Conservation (phyloP, 2,329 filamentous ascomycete species). For the Didymella keratinophila region DNA sequence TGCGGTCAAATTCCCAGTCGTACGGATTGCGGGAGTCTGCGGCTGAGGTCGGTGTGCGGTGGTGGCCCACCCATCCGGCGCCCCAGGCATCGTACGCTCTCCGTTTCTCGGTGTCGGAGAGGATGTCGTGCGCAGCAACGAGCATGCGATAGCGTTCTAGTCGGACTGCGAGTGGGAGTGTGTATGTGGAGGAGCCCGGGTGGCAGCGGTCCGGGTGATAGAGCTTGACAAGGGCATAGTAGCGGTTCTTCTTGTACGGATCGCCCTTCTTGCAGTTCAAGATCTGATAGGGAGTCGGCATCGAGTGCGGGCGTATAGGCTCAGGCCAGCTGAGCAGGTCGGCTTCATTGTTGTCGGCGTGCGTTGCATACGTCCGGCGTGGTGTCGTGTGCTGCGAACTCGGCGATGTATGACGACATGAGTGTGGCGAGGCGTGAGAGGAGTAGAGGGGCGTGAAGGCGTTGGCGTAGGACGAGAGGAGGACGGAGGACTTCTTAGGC, state of each 20-base stretch:
- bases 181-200: conserved; percentile 49
- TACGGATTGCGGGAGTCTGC: conserved; percentile 26
- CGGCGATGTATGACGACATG: conserved; percentile 52
- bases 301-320: conserved; percentile 46
- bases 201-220: conserved; percentile 84
- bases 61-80: conserved; percentile 72
- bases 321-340: conserved; percentile 46
- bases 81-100: conserved; percentile 83
- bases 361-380: conserved; percentile 41
- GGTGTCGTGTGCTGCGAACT: conserved; percentile 32
- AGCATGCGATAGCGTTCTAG: conserved; percentile 92
- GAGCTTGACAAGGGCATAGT: conserved; percentile 91
- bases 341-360: conserved; percentile 28
- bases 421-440: conserved; percentile 41
- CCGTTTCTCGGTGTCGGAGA: conserved; percentile 81
- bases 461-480: conserved; percentile 32
- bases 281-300: conserved; percentile 89
- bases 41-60: conserved; percentile 28
- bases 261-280: conserved; percentile 68
- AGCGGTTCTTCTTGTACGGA: conserved; percentile 82
- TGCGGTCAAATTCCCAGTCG: conserved; percentile 38
- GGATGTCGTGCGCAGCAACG: conserved; percentile 85
- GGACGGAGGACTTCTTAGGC: conserved; percentile 37
- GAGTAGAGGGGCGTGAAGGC: conserved; percentile 28
- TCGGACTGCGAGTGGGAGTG: conserved; percentile 65